Evolutionary conservation across 1,284 basidiomycete genomes (phyloP).

Genomic region (Cryptococcus amylolentus): DNA sequence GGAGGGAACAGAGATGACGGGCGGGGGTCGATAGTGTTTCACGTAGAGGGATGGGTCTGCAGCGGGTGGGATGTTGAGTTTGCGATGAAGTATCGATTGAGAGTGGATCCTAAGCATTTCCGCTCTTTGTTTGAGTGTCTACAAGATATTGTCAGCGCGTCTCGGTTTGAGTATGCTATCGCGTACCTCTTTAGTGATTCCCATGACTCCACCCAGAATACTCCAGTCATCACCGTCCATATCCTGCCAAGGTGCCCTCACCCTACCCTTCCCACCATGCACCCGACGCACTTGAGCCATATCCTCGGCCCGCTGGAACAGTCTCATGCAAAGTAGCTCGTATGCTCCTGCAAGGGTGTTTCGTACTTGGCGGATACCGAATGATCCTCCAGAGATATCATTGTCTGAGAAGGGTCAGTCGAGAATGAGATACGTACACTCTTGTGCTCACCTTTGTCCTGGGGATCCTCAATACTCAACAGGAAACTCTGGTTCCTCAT

Average conservation of each 20-base stretch:
- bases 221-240: conserved; percentile 65
- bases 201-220: conserved; percentile 73
- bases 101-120: conserved; percentile 25
- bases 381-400: conserved; percentile 88
- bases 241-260: conserved; percentile 1
- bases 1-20: background rate
- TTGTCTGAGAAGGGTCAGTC: conserved; percentile 60
- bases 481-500: conserved; percentile 60
- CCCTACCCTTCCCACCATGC: conserved; percentile 1
- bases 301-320: conserved; percentile 32
- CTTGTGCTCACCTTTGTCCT: conserved; percentile 69
- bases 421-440: background rate
- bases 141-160: background rate
- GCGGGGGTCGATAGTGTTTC: conserved; percentile 19
- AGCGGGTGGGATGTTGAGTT: conserved; percentile 28
- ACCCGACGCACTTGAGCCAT: conserved; percentile 26
- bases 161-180: background rate
- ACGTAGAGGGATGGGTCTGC: conserved; percentile 18
- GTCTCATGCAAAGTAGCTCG: conserved; percentile 66
- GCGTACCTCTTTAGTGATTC: conserved; percentile 73
- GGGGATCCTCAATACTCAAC: conserved; percentile 92
- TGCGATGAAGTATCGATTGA: conserved; percentile 46
- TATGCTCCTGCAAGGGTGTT: conserved; percentile 81
- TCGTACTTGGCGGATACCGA: conserved; percentile 74
- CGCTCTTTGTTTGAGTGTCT: conserved; percentile 27